Percentiles rank a stretch among this genome's conserved stretches.
Evolutionary conservation across 345 rosid species (phyloP).

Genomic region (Isatis tinctoria): DNA sequence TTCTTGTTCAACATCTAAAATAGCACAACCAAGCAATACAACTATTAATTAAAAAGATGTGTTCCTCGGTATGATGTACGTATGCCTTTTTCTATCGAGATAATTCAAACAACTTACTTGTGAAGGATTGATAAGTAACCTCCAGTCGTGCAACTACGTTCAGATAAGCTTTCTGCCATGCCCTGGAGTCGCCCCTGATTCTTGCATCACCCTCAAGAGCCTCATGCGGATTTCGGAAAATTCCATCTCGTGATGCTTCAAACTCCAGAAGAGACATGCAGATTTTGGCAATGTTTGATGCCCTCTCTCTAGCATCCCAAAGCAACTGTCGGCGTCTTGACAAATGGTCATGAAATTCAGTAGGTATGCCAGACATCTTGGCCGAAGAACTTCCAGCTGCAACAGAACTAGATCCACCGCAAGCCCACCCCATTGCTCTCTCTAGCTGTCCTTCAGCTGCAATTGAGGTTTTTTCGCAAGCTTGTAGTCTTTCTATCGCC

Average conservation of each 20-base stretch:
- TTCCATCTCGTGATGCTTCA: constrained; percentile 87
- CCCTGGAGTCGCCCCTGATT: constrained; percentile 48
- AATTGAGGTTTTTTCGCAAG: constrained; percentile 60
- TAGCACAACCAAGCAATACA: constrained; percentile 15
- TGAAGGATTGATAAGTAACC: constrained; percentile 67
- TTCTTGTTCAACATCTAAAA: constrained; percentile 72
- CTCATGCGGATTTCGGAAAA: constrained; percentile 55
- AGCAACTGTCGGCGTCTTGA: constrained; percentile 62
- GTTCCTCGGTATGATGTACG: constrained; percentile 7
- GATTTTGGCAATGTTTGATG: constrained; percentile 59
- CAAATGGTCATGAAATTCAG: constrained; percentile 78
- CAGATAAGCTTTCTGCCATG: constrained; percentile 79
- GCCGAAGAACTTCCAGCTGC: constrained; percentile 48
- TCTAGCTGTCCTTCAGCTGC: constrained; percentile 87
- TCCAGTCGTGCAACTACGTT: constrained; percentile 67
- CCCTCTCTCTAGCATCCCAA: constrained; percentile 78
- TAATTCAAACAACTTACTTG: constrained; percentile 48
- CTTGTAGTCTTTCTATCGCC: constrained; percentile 69
- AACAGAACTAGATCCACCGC: constrained; percentile 71
- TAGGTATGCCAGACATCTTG: constrained; percentile 78
- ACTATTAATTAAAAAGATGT: not conserved
- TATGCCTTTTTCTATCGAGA: not conserved
- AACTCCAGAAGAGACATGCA: constrained; percentile 80
- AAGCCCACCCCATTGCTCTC: constrained; percentile 98
- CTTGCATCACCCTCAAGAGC: constrained; percentile 48